Conservation (phyloP, 768 basidiomycete genomes). For the Leccinum ochraceum region DNA sequence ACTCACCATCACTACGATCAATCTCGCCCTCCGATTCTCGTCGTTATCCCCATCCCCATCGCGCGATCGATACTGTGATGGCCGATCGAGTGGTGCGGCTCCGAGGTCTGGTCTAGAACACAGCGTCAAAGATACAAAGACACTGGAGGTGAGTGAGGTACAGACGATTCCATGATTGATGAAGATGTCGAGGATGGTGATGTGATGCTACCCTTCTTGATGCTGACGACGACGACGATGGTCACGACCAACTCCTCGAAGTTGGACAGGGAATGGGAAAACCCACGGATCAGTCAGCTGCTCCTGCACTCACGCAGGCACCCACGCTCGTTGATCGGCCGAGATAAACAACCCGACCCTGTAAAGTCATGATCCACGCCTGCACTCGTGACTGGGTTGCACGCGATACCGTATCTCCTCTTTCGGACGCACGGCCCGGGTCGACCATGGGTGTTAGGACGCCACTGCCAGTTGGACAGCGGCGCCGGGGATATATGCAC, state of each 20-base stretch:
- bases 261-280: too few species aligned
- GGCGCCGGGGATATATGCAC: background rate
- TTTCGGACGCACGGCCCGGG: background rate
- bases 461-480: background rate
- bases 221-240: background rate
- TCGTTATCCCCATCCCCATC: background rate
- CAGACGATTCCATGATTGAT: background rate
- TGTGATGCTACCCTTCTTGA: background rate
- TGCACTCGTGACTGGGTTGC: background rate
- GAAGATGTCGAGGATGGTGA: background rate
- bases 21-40: slow-evolving; percentile 15
- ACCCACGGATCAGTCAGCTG: background rate
- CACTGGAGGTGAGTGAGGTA: background rate
- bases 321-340: background rate
- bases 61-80: background rate
- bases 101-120: background rate
- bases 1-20: slow-evolving; percentile 55
- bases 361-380: background rate
- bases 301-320: background rate
- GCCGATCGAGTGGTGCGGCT: background rate
- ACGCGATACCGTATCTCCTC: background rate
- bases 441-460: background rate
- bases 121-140: background rate
- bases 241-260: background rate
- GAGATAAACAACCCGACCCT: background rate